Conservation (phyloP, 2,329 filamentous ascomycete species). For the Pseudopithomyces chartarum region DNA sequence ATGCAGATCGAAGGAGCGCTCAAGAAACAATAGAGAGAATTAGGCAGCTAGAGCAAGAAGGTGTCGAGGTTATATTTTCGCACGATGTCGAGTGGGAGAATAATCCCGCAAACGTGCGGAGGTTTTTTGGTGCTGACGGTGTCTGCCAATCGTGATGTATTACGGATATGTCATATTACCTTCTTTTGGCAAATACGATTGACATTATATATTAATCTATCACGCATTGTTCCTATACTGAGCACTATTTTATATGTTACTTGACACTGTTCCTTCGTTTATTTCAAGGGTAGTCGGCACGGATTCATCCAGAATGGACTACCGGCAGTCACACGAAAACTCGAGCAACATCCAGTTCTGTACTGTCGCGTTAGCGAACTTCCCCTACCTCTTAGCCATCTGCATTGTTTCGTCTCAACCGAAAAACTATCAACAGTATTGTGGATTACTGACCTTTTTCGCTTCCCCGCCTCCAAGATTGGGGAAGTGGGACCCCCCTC, state of each 20-base stretch:
- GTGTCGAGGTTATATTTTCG: conserved; percentile 58
- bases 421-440: neutral
- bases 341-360: too few relatives aligned
- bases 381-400: neutral
- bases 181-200: too few relatives aligned
- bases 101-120: conserved; percentile 33
- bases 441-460: neutral
- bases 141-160: neutral
- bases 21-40: conserved; percentile 53
- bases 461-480: conserved; percentile 8
- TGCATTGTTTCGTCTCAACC: neutral
- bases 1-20: conserved; percentile 55
- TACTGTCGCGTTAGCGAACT: too few relatives aligned
- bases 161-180: too few relatives aligned
- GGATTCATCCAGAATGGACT: too few relatives aligned
- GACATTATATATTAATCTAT: too few relatives aligned
- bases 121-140: conserved; percentile 32
- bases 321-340: too few relatives aligned
- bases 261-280: too few relatives aligned
- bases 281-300: too few relatives aligned
- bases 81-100: conserved; percentile 59
- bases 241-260: too few relatives aligned
- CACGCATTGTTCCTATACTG: too few relatives aligned
- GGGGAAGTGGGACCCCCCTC: conserved; percentile 20
- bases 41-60: conserved; percentile 43